A percentile compares a stretch with the other conserved stretches of the same genome.
These are phyloP conservation scores for Penicillium roqueforti DNA, from an alignment of 495 filamentous ascomycete species.

Conservation along the genomic window DNA sequence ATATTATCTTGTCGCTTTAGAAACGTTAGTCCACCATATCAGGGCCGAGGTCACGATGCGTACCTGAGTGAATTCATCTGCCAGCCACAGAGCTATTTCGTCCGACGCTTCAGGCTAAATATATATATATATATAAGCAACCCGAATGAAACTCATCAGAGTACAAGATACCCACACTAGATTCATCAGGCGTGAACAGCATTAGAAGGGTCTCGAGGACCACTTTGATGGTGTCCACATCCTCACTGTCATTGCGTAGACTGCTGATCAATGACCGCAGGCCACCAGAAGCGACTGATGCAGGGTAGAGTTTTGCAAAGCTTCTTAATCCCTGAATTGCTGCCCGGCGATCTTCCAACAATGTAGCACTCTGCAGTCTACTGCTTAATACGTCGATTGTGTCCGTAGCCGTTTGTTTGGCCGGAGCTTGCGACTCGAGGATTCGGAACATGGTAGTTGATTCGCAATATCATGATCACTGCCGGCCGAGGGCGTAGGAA, in stretches of 20 bases:
- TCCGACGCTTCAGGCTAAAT: conserved; percentile 86
- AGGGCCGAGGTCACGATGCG: conserved; percentile 10
- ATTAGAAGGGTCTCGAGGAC: conserved; percentile 91
- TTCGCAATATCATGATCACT: conserved; percentile 47
- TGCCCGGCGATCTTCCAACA: conserved; percentile 89
- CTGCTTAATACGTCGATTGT: conserved; percentile 86
- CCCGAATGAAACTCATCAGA: neutral
- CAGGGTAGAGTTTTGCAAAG: conserved; percentile 94
- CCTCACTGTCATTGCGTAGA: conserved; percentile 81
- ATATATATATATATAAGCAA: conserved; percentile 29
- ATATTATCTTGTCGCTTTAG: conserved; percentile 89
- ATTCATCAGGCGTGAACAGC: conserved; percentile 76
- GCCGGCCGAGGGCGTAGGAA: conserved; percentile 28
- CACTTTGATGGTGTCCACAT: conserved; percentile 94
- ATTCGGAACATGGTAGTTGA: conserved; percentile 74
- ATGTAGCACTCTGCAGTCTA: conserved; percentile 78
- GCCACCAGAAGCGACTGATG: conserved; percentile 90
- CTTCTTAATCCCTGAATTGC: conserved; percentile 90
- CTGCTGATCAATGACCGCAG: conserved; percentile 81
- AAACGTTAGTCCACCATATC: conserved; percentile 39
- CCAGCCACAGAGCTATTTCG: conserved; percentile 93
- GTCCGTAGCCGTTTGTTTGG: conserved; percentile 92
- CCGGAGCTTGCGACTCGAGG: conserved; percentile 77
- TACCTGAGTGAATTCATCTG: conserved; percentile 96
- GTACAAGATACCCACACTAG: conserved; percentile 50